Base-by-base conservation (phyloP, 2,329 filamentous ascomycete species). In the Aspergillus sp. region DNA sequence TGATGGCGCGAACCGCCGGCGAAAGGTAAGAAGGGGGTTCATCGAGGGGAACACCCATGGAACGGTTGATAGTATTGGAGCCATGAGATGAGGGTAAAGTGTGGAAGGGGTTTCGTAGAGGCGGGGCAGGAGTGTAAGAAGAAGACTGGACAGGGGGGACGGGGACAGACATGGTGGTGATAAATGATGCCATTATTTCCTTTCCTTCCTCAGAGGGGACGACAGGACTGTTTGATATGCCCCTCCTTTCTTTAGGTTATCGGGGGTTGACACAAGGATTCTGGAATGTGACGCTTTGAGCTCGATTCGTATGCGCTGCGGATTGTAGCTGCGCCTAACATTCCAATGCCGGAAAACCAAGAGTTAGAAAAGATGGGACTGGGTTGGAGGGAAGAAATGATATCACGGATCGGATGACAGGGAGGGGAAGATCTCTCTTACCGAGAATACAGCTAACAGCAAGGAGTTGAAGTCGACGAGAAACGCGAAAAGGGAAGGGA, bases 121-220 rank as follows among this genome's bases (percentile, higher is more conserved):
- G 45, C 48, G 42, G 58, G 55, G 52, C 52, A 53, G 57, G 61
- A 46, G 50, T 54, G 37, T 61, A 55, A 49, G 56, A 47, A 51
- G 53, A 49, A 65, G 46, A 57, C 50, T 47, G 53, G 57, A 55
- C 56, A 62, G 66, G 63, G 47, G 49, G 50, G 58, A 56, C 59
- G 63, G 67, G 66, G 52, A 86, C 83, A 72, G 75, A 88, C 85
- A 88, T 86, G 66, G 86, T 90, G 56, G 84, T 88, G 63, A 90
- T 85, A 72, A 90, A 87, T 54, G 85, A 86, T 64, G 84, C 79
- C 86, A 88, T 89, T 31, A 43, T 52, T 39, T 28, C 27, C 13
- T 9, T 27, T 39, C 28, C 28, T 29, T 33, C 32, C 9, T 19
- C 19, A 7, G 12, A 35, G 12, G 19, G 12, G 33, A 35, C 19